phyloP scores from a whole-genome alignment of 139 green algal species.

The Deuterostichococcus epilithicus region DNA sequence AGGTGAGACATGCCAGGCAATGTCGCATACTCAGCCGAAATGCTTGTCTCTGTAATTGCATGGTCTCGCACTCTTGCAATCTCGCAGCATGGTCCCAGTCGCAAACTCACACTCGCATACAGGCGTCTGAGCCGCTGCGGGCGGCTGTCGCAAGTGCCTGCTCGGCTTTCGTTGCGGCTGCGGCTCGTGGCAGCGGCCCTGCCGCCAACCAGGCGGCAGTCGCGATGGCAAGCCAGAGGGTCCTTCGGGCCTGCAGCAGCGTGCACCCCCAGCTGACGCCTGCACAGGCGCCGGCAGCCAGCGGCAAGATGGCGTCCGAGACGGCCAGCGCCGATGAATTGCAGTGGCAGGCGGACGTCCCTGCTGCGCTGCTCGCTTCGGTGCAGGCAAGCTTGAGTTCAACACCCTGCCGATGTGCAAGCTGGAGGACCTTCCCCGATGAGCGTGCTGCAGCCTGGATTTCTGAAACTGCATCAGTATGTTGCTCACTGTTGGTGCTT shows the following conservation, averaged over 20 bases:
- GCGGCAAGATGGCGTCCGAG: too few species aligned
- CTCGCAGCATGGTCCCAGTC: too few species aligned
- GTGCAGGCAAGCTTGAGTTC: conserved; percentile 7
- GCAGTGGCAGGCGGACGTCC: background rate
- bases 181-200: background rate
- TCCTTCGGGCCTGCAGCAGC: background rate
- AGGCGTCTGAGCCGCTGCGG: background rate
- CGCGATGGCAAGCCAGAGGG: background rate
- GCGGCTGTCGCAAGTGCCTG: background rate
- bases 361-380: background rate
- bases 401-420: background rate
- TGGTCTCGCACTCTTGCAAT: too few species aligned
- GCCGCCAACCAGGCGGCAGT: background rate
- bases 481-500: too few species aligned
- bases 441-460: too few species aligned
- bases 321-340: too few species aligned
- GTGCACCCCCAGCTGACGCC: too few species aligned
- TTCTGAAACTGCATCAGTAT: too few species aligned
- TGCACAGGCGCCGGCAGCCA: background rate
- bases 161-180: background rate
- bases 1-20: background rate
- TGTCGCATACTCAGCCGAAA: background rate
- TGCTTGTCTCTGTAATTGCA: too few species aligned
- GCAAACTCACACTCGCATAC: too few species aligned
- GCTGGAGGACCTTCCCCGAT: too few species aligned